Conservation (phyloP, 2,329 filamentous ascomycete genomes). For the Ambrosiella beaveri region DNA sequence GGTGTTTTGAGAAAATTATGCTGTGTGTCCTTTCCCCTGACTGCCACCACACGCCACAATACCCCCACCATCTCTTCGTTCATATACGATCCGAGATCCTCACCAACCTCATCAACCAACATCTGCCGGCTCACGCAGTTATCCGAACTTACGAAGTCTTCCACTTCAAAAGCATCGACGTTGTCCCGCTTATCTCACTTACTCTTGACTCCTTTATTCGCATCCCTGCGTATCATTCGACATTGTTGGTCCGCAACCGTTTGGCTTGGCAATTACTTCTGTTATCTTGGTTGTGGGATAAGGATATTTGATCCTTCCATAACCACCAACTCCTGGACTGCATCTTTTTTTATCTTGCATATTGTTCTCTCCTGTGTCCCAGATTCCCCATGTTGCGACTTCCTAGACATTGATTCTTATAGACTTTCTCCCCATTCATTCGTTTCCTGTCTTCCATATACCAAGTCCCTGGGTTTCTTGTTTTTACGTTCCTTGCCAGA, state of each 20-base stretch:
- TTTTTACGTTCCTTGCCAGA: neutral
- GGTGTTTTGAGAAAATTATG: neutral
- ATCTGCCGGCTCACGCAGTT: neutral
- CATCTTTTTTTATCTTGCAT: slow-evolving; percentile 3
- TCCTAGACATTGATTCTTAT: neutral
- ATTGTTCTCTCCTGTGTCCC: neutral
- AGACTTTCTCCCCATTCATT: neutral
- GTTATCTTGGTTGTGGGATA: neutral
- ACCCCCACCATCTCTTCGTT: neutral
- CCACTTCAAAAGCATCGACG: neutral
- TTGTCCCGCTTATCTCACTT: neutral
- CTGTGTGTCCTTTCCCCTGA: neutral
- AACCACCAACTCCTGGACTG: neutral
- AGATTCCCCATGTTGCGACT: neutral
- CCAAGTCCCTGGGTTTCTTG: neutral
- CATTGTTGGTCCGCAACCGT: neutral
- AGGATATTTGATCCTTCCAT: slow-evolving; percentile 1
- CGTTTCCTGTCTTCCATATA: neutral
- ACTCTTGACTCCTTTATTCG: neutral
- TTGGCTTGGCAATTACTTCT: neutral
- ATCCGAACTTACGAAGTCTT: neutral
- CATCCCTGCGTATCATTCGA: neutral
- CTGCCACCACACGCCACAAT: neutral
- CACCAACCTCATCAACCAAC: neutral
- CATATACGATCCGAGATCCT: neutral